Base-by-base conservation (phyloP, 257 asterid species). In the Solanum stenotomum region DNA sequence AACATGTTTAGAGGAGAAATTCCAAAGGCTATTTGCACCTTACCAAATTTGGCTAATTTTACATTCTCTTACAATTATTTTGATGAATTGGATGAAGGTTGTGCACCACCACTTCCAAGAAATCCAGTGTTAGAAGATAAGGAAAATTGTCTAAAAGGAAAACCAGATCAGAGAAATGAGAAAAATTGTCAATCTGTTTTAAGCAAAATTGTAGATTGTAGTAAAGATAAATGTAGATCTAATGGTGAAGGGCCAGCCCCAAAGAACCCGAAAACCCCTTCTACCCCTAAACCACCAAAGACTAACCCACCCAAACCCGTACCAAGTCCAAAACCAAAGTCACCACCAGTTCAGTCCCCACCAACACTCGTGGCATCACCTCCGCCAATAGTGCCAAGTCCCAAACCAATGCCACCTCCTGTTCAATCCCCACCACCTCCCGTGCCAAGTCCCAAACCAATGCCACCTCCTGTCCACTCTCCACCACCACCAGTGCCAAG, bases 1-100 rank as follows among this genome's bases (percentile, higher is more conserved):
- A 95, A 94, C 56, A 89, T 37, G 85, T 92, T 96, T 5, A 90
- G 91, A 10, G 96, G 98, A 90, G 86, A 89, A 83, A 92, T 96
- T n/a, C 93, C 98, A 0, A 91, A 93, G 10, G 87, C 46, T 2
- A 70, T 95, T 14, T 96, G 99, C 75, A 88, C 91, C 1, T 87
- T 93, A 85, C 97, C 98, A 0, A 93, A 79, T 31, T 86, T 94
- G 81, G 92, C 85, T 38, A 92, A 92, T 77, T 76, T 95, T 33
- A 89, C 95, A 0, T 88, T 90, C 71, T 91, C 94, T 0, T 70
- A 12, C 40, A 94, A 96, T 79, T 96, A 92, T 59, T 96, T 95
- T 14, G 95, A 95, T 2, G 84, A 72, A 2, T 91, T 90, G 72
- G 96, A 94, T 72, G 67, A 56, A 3, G 67, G 87, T 1, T 96